Evolutionary conservation across 2,329 filamentous ascomycete species (phyloP).

Genomic region (Monosporascus sp.): DNA sequence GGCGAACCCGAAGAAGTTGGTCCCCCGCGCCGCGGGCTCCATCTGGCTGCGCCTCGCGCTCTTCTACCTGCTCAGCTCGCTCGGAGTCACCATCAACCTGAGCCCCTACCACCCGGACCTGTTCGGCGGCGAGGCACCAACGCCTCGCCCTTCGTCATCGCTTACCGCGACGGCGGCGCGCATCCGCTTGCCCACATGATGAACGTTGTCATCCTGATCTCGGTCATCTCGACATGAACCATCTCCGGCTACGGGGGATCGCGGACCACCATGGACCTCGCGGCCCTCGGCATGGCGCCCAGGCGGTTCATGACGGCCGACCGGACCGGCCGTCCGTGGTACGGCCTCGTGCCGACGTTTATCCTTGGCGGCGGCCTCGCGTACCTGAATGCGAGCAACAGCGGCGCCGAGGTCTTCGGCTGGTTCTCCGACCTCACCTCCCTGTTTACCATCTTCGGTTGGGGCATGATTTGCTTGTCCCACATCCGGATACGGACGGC

Average conservation of each 20-base stretch:
- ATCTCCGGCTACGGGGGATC: slow-evolving; percentile 39
- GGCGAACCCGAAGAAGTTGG: slow-evolving; percentile 35
- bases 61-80: slow-evolving; percentile 40
- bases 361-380: slow-evolving; percentile 39
- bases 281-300: slow-evolving; percentile 38
- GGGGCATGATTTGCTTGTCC: slow-evolving; percentile 38
- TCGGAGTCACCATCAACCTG: slow-evolving; percentile 41
- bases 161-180: slow-evolving; percentile 35
- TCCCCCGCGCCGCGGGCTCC: slow-evolving; percentile 39
- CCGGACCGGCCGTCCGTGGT: slow-evolving; percentile 30
- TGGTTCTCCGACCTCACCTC: slow-evolving; percentile 44
- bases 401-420: slow-evolving; percentile 36
- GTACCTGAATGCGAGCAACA: slow-evolving; percentile 39
- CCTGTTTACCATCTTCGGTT: slow-evolving; percentile 38
- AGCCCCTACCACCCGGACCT: slow-evolving; percentile 33
- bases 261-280: slow-evolving; percentile 38
- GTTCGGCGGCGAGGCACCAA: slow-evolving; percentile 36
- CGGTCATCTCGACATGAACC: slow-evolving; percentile 39
- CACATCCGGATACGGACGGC: slow-evolving; percentile 38
- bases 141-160: slow-evolving; percentile 41
- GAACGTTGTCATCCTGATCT: slow-evolving; percentile 44
- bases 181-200: slow-evolving; percentile 39
- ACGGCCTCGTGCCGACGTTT: slow-evolving; percentile 44
- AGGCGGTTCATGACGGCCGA: slow-evolving; percentile 29
- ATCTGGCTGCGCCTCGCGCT: slow-evolving; percentile 41